Percentiles rank a stretch among this genome's conserved stretches.
Conservation (phyloP, 768 basidiomycete species). For the Macrolepiota albuminosa region DNA sequence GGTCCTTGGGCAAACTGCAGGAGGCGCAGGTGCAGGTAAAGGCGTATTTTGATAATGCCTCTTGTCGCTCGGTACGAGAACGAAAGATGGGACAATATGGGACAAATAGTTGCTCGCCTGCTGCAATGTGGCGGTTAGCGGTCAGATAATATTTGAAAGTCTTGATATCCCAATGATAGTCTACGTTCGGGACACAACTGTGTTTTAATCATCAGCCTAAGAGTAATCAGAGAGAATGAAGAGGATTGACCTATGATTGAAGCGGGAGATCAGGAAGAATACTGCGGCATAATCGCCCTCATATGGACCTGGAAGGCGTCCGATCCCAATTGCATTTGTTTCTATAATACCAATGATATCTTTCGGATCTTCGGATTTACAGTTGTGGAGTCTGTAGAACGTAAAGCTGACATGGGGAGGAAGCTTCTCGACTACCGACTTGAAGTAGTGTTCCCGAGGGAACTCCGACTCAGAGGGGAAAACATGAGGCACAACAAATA, state of each 20-base stretch:
- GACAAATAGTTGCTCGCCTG: slow-evolving; percentile 16
- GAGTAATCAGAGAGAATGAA: background rate
- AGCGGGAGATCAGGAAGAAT: slow-evolving; percentile 1
- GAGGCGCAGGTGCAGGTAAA: slow-evolving; percentile 16
- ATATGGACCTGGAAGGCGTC: slow-evolving; percentile 12
- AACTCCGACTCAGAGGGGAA: background rate
- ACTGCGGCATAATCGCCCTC: slow-evolving; percentile 3
- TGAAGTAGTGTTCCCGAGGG: background rate
- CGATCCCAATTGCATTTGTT: slow-evolving; percentile 12
- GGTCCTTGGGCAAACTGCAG: slow-evolving; percentile 10
- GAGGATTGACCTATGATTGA: slow-evolving; percentile 16
- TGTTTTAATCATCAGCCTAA: background rate
- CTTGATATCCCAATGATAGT: slow-evolving; percentile 8
- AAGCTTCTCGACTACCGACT: background rate
- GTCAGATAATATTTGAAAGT: slow-evolving; percentile 3
- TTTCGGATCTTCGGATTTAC: slow-evolving; percentile 5
- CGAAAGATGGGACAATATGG: slow-evolving; percentile 2
- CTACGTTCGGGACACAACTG: slow-evolving; percentile 16
- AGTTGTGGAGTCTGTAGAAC: slow-evolving; percentile 10
- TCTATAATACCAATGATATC: slow-evolving; percentile 6
- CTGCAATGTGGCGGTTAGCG: slow-evolving; percentile 15
- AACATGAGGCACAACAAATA: slow-evolving; percentile 1
- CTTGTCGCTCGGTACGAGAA: slow-evolving; percentile 9
- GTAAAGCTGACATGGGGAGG: background rate
- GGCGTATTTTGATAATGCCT: slow-evolving; percentile 6